A percentile compares a stretch with the other conserved stretches of the same genome.
Conservation (phyloP, 331 rosid genomes). For the Pyrus hybrid region DNA sequence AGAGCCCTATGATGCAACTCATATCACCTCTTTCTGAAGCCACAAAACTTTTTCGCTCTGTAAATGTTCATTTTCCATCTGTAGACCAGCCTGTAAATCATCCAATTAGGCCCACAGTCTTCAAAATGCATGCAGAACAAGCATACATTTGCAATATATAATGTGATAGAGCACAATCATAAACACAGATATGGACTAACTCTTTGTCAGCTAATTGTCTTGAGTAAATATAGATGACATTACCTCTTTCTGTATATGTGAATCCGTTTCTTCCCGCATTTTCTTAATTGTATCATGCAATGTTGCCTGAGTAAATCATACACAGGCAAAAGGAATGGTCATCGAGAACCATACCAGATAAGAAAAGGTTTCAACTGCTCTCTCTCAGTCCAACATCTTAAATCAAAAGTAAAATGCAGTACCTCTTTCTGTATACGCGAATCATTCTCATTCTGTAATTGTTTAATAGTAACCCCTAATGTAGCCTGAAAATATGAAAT, state of each 20-base stretch:
- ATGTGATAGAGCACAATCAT: not conserved
- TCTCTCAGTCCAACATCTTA: not conserved
- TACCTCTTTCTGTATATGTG: slow-evolving; percentile 24
- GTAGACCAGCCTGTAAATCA: slow-evolving; percentile 45
- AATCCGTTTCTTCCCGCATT: slow-evolving; percentile 17
- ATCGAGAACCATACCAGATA: too few relatives aligned
- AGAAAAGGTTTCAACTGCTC: not conserved
- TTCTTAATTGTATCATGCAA: slow-evolving; percentile 21
- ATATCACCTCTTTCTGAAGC: slow-evolving; percentile 42
- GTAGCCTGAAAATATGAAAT: slow-evolving; percentile 10
- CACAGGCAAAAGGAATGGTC: not conserved
- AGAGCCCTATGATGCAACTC: not conserved
- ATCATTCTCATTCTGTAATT: slow-evolving; percentile 15
- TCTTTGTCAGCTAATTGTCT: not conserved
- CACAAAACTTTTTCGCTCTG: slow-evolving; percentile 48
- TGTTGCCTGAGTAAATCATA: slow-evolving; percentile 13
- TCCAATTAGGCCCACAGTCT: slow-evolving; percentile 11
- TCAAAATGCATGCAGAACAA: slow-evolving; percentile 3
- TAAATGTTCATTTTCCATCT: slow-evolving; percentile 41
- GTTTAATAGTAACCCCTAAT: slow-evolving; percentile 14
- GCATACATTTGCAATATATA: not conserved
- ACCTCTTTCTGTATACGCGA: slow-evolving; percentile 20
- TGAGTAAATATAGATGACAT: not conserved
- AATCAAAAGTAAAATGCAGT: not conserved
- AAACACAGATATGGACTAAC: not conserved